Evolutionary conservation across 306 rosid species (phyloP).

Genomic region (Acacia crassicarpa): DNA sequence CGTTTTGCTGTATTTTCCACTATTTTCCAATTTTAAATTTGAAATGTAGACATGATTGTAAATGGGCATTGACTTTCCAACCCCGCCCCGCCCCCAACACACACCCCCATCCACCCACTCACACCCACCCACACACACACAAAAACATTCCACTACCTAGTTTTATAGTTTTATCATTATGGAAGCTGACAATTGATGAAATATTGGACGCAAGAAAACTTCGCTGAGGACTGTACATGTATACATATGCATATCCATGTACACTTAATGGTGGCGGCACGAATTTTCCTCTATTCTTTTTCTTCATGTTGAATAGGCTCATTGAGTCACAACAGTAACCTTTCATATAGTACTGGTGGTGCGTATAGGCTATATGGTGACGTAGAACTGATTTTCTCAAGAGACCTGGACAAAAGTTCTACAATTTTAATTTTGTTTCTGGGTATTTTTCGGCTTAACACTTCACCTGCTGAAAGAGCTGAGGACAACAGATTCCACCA

Average conservation of each 20-base stretch:
- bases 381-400: neutral
- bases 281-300: neutral
- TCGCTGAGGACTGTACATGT: neutral
- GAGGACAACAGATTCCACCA: neutral
- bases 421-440: neutral
- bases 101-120: no score
- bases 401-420: neutral
- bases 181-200: neutral
- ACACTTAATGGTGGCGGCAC: neutral
- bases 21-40: neutral
- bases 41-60: neutral
- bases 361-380: neutral
- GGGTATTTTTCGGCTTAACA: conserved; percentile 8
- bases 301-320: neutral
- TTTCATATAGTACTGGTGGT: neutral
- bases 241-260: neutral
- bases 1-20: neutral
- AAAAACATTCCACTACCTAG: neutral
- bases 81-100: no score
- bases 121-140: no score
- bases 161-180: neutral
- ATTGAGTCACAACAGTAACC: neutral
- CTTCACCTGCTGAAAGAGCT: neutral
- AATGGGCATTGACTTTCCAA: neutral
- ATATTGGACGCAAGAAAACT: neutral